Evolutionary conservation across 1,284 basidiomycete species (phyloP), one percentile per base, ranked within the genome.

Genomic region (Paramarasmius palmivorus): DNA sequence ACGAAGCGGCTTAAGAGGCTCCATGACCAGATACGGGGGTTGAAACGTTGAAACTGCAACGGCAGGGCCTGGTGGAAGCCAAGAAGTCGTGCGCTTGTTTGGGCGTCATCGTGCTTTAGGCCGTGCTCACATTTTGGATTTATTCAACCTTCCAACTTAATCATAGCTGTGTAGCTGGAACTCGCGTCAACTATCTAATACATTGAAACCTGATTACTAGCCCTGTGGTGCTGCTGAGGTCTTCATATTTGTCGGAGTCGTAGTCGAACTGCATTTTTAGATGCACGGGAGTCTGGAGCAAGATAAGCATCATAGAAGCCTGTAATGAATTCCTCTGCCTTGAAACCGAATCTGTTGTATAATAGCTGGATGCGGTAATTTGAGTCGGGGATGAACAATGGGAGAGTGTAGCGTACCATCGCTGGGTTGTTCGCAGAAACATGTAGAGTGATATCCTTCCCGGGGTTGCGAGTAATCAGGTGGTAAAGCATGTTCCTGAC

Each of bases 271-370:
- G 88, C 90, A 63, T 92, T 91, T 68, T 86, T 90, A 10, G 88
- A 90, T 7, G 78, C 77, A 52, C 81, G 77, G 17, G 86, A 88
- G 20, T 81, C 72, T 3, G 79, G 69, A 61, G 86, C 81, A 17
- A 91, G 70, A 65, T 90, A 91, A 40, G 84, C 77, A 42, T 89
- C 85, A 59, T 91, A 92, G 61, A 92, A 92, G 17, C 86, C 88
- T 25, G 81, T 81, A 35, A 92, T 77, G 59, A 90, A 91, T 64
- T 88, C 87, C 67, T 91, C 89, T 0, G 88, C 86, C 62, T 92
- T 92, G 77, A 92, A 91, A 17, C 90, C 90, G 60, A 92, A 91
- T 50, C 82, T 82, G 59, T 92, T 91, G 68, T 92, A 92, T 14
- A 91, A 65, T 4, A 91, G 70, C 89, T 90, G n/a, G n/a, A 53